Evolutionary conservation across 495 filamentous ascomycete genomes (phyloP).

Genomic region (Thozetella sp.): DNA sequence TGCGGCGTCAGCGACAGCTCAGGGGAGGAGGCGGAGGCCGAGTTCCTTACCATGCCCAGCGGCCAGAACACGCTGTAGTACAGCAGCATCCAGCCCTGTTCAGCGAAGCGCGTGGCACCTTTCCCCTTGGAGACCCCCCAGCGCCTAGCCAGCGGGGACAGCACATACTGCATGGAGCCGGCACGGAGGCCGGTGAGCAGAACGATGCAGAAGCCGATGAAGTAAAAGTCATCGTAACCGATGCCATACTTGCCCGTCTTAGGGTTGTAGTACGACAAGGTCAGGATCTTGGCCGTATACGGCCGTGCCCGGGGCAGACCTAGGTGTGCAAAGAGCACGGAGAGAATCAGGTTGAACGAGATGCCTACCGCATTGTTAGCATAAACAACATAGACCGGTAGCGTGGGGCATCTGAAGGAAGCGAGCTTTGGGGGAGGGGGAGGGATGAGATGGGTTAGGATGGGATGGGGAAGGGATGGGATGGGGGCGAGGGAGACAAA

Average conservation of each 20-base stretch:
- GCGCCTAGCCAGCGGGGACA: constrained; percentile 71
- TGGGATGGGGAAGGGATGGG: too few species aligned
- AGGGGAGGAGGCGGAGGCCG: not conserved
- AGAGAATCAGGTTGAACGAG: constrained; percentile 74
- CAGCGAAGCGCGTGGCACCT: constrained; percentile 75
- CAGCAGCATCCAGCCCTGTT: constrained; percentile 82
- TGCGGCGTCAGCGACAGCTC: constrained; percentile 9
- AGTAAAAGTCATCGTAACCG: constrained; percentile 78
- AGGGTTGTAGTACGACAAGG: constrained; percentile 79
- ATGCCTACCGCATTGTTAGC: constrained; percentile 55
- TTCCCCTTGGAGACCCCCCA: constrained; percentile 74
- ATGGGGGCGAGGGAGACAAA: too few species aligned
- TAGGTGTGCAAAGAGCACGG: constrained; percentile 76
- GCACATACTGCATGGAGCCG: constrained; percentile 82
- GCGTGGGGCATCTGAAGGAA: not conserved
- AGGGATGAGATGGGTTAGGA: too few species aligned
- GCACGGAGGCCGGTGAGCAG: constrained; percentile 85
- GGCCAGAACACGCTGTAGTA: constrained; percentile 77
- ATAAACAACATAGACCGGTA: not conserved
- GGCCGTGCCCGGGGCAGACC: constrained; percentile 75
- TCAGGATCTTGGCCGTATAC: constrained; percentile 84
- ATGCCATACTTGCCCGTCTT: constrained; percentile 66
- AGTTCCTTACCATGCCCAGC: constrained; percentile 71
- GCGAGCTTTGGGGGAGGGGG: too few species aligned
- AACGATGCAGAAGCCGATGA: constrained; percentile 79